Base-by-base conservation (phyloP, 768 basidiomycete genomes). In the Paxillus involutus region DNA sequence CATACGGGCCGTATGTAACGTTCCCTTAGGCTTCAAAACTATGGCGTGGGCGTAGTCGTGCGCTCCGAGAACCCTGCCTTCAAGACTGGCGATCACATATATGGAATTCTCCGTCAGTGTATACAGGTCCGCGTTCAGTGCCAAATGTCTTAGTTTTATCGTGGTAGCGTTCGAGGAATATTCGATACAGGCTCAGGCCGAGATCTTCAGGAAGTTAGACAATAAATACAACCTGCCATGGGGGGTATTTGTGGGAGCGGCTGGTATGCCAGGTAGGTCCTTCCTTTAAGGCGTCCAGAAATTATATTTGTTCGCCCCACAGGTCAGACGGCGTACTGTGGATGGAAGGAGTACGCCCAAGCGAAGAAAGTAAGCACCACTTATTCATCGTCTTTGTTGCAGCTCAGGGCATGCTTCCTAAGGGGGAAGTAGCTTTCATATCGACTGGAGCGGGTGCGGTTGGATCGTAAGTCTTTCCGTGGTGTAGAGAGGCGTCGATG, bases 401-500 rank as follows among this genome's bases (percentile, higher is more conserved):
- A 8, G 26, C 45, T 52, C 19, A 62, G 32, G 26, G 16, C 16
- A n/a, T 44, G 11, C 32, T 21, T 39, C 36, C 37, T 3, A 47
- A 77, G 73, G 82, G 82, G 8, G 79, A 84, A 54, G 73, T 71
- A 1, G 77, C 73, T 16, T 84, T 81, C 55, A 73, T 85, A 14
- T 72, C 70, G 2, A 70, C 78, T 5, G 81, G 73, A 42, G 46
- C 59, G 58, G 74, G 73, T 7, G 71, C 84, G 14, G 86, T 90
- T 29, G 88, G 87, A 57, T 80, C 81, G 81, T 84, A 62, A 41
- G 82, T 72, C 1, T 6, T 21, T 26, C 40, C 12, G 2, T 33
- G 4, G 13, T 3, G 48, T 49, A 42, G 44, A 11, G 41, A 55
- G 12, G 54, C 64, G 1, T 30, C 39, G 21, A 55, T 60, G 44